Evolutionary conservation across 2,329 filamentous ascomycete species (phyloP).

Genomic region (Beauveria brongniartii): DNA sequence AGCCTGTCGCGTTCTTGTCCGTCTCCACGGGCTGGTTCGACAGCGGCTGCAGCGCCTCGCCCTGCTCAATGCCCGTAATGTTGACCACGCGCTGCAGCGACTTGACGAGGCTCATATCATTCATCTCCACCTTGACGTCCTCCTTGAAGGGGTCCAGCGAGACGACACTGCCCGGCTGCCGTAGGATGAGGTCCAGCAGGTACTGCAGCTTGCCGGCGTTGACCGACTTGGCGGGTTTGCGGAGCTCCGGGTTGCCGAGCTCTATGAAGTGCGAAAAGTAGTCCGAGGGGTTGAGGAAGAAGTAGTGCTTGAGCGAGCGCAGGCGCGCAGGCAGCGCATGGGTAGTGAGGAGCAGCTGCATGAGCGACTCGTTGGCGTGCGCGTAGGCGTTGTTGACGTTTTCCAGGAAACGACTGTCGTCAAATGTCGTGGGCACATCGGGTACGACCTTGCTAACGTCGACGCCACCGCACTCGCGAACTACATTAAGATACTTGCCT

Average conservation of each 20-base stretch:
- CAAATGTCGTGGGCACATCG: conserved; percentile 86
- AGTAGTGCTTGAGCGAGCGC: conserved; percentile 93
- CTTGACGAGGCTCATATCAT: conserved; percentile 85
- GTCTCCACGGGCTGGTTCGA: conserved; percentile 61
- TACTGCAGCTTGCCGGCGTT: conserved; percentile 93
- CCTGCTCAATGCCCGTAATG: conserved; percentile 90
- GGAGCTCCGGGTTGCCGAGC: conserved; percentile 78
- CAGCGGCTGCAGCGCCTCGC: conserved; percentile 69
- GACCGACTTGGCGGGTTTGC: conserved; percentile 79
- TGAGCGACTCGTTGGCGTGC: conserved; percentile 86
- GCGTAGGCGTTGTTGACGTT: conserved; percentile 95
- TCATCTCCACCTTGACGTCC: conserved; percentile 96
- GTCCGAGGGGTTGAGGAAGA: conserved; percentile 95
- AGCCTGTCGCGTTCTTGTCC: conserved; percentile 81
- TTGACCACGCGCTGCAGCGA: conserved; percentile 95
- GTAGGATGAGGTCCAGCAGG: conserved; percentile 86
- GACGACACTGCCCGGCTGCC: conserved; percentile 91
- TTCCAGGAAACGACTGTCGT: conserved; percentile 84
- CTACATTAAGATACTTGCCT: conserved; percentile 96
- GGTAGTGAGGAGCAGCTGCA: conserved; percentile 84
- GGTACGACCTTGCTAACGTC: conserved; percentile 83
- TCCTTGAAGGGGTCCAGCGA: conserved; percentile 96
- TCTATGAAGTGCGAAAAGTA: conserved; percentile 98
- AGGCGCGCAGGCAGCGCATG: conserved; percentile 83
- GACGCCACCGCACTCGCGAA: conserved; percentile 91